Percentiles rank a stretch among this genome's conserved stretches.
Conservation (phyloP, 1,139 yeast species). For the Yamadazyma dendronema region DNA sequence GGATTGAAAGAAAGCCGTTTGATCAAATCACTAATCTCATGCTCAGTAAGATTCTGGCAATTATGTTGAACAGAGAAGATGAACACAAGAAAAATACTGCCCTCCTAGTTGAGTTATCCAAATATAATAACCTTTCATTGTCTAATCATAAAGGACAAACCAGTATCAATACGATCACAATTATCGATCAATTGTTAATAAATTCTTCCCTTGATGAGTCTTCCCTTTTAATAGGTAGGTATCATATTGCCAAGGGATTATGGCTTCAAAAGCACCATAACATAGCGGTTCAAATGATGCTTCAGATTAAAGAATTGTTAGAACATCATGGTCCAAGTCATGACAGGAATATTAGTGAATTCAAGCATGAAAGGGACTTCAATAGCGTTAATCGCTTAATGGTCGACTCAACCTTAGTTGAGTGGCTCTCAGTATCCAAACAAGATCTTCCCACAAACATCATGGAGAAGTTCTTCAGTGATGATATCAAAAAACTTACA, state of each 20-base stretch:
- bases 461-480: slow-evolving; percentile 50
- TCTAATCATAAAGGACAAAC: slow-evolving; percentile 39
- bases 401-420: slow-evolving; percentile 53
- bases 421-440: slow-evolving; percentile 71
- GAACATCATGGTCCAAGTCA: slow-evolving; percentile 1
- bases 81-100: slow-evolving; percentile 6
- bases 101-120: slow-evolving; percentile 30
- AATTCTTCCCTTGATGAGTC: background rate
- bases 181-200: slow-evolving; percentile 30
- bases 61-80: slow-evolving; percentile 21
- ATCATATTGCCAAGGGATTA: slow-evolving; percentile 52
- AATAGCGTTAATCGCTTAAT: slow-evolving; percentile 14
- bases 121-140: slow-evolving; percentile 43
- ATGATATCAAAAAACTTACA: background rate
- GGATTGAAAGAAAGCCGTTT: background rate
- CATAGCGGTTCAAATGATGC: slow-evolving; percentile 53
- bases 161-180: slow-evolving; percentile 48
- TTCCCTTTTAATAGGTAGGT: slow-evolving; percentile 13
- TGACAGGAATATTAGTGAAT: background rate
- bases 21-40: slow-evolving; percentile 10
- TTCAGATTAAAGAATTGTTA: slow-evolving; percentile 17
- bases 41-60: slow-evolving; percentile 9
- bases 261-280: slow-evolving; percentile 59
- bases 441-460: slow-evolving; percentile 63
- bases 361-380: slow-evolving; percentile 12